A percentile compares a stretch with the other conserved stretches of the same genome.
phyloP scores from a whole-genome alignment of 2,329 filamentous ascomycete species.

The Trichophyton schoenleinii region DNA sequence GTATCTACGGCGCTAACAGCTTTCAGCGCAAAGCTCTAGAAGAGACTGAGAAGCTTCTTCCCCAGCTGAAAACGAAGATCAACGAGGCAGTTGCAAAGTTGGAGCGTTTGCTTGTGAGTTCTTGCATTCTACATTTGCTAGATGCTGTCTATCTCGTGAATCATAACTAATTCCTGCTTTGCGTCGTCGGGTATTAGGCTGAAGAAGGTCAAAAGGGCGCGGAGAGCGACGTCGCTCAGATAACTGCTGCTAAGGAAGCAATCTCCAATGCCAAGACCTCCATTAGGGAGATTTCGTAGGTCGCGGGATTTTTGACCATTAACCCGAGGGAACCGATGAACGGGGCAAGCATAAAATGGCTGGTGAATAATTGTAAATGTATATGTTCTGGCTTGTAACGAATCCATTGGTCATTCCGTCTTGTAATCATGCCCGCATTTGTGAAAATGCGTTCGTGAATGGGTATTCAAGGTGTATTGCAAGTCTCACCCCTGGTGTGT shows the following conservation, averaged over 20 bases:
- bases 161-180: neutral
- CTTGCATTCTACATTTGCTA: neutral
- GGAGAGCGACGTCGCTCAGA: slow-evolving; percentile 30
- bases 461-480: no score
- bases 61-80: slow-evolving; percentile 58
- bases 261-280: slow-evolving; percentile 29
- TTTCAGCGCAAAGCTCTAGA: slow-evolving; percentile 63
- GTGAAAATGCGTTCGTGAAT: no score
- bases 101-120: slow-evolving; percentile 60
- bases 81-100: slow-evolving; percentile 57
- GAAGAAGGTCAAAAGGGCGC: slow-evolving; percentile 30
- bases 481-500: no score
- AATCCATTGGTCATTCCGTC: neutral
- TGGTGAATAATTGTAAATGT: neutral
- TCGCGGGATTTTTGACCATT: neutral
- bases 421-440: neutral
- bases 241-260: slow-evolving; percentile 32
- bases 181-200: slow-evolving; percentile 14
- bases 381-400: neutral
- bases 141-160: neutral
- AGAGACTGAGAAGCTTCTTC: slow-evolving; percentile 77
- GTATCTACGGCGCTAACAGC: neutral
- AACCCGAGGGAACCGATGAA: no score
- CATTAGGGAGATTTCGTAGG: slow-evolving; percentile 28
- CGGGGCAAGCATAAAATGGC: neutral